Evolutionary conservation across 306 rosid genomes (phyloP), one percentile per base, ranked within the genome.

Genomic region (Cicer judaicum): DNA sequence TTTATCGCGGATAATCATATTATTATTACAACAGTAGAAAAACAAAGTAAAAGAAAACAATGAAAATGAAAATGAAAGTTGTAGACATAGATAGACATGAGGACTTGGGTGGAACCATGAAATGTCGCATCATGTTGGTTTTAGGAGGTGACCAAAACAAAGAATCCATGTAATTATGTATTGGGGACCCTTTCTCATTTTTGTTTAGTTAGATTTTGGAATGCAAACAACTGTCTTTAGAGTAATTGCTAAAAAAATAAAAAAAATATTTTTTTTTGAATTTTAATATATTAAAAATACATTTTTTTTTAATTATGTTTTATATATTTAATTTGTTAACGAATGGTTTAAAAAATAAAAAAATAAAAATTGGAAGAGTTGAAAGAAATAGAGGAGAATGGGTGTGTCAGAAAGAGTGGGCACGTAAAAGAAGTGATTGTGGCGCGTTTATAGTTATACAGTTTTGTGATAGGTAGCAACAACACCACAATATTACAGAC

Each of bases 101-200:
- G 65, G 47, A 70, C 18, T 63, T 1, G 70, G 29, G n/a, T 29
- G 82, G 60, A 79, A 63, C 82, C 68, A 71, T 34, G 57, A 56
- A 56, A 68, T 64, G 85, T 80, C 70, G 74, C 78, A 73, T 81
- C 78, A 5, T 76, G 70, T 54, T 76, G 46, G 78, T 40, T 6
- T 44, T 10, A 40, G 18, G 60, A 12, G 68, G 21, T 69, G 61
- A 72, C 46, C 75, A 54, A 72, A 50, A 43, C 62, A 65, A 15
- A 73, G 68, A 54, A 68, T 29, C 34, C 76, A 78, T 59, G 75
- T 13, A 54, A 52, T 40, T 63, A 67, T 42, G 43, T 18, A 10
- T 54, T 10, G 38, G 34, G 14, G 3, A 2, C 64, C 11, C 8
- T 29, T 21, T 56, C 10, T 55, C 36, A 19, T 39, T 57, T 57